These are phyloP conservation scores for Poteriospumella lacustris DNA, from an alignment of 108 stramenopile genomes.

Conservation along the genomic window DNA sequence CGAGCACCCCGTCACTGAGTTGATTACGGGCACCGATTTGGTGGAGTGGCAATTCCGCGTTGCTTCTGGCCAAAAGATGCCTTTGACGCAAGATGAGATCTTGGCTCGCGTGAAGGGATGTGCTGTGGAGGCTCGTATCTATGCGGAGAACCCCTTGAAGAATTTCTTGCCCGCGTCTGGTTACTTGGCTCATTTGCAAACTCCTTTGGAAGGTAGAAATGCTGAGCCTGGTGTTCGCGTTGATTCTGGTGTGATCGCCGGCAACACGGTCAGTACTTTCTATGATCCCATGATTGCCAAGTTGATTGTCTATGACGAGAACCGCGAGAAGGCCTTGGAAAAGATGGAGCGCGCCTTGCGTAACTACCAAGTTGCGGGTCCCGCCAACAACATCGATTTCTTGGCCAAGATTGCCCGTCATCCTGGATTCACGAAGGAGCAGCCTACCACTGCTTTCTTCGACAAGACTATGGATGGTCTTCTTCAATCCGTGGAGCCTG, in stretches of 20 bases:
- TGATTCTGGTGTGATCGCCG: conserved; percentile 53
- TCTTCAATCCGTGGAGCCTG: conserved; percentile 16
- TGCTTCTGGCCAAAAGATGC: conserved; percentile 78
- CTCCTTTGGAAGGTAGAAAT: conserved; percentile 5
- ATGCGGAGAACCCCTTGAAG: conserved; percentile 54
- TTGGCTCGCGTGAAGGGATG: conserved; percentile 42
- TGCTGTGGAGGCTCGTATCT: conserved; percentile 62
- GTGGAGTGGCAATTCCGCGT: conserved; percentile 85
- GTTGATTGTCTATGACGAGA: conserved; percentile 44
- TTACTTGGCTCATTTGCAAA: conserved; percentile 41
- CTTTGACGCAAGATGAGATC: conserved; percentile 35
- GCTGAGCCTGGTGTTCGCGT: conserved; percentile 38
- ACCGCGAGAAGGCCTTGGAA: conserved; percentile 54
- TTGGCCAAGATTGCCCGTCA: conserved; percentile 65
- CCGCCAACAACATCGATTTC: conserved; percentile 79
- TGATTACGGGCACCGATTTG: conserved; percentile 79
- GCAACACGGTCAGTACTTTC: conserved; percentile 54
- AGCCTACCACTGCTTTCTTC: conserved; percentile 72
- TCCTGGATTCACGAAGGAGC: conserved; percentile 63
- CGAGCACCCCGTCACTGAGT: conserved; percentile 84
- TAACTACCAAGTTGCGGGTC: conserved; percentile 65
- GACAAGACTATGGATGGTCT: conserved; percentile 54
- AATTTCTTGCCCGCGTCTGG: conserved; percentile 61
- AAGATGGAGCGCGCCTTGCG: conserved; percentile 59
- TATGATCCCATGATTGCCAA: conserved; percentile 63